A percentile compares a stretch with the other conserved stretches of the same genome.
Evolutionary conservation across 768 basidiomycete species (phyloP).

Genomic region (Leucocoprinus birnbaumii): DNA sequence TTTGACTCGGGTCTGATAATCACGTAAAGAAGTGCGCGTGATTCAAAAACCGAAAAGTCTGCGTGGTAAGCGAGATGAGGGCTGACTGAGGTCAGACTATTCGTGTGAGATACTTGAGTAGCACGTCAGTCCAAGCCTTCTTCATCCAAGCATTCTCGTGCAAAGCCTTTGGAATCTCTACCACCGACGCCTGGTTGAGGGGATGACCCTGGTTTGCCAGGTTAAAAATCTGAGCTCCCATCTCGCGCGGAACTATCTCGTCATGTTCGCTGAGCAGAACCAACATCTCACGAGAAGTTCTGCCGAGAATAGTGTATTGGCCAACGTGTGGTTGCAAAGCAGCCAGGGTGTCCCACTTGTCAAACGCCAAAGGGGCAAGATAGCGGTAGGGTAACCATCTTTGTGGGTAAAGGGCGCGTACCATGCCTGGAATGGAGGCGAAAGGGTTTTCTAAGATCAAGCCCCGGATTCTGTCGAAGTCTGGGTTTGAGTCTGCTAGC

Average conservation of each 20-base stretch:
- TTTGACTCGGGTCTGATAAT: background rate
- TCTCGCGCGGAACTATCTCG: slow-evolving; percentile 40
- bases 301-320: slow-evolving; percentile 10
- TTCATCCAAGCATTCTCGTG: slow-evolving; percentile 21
- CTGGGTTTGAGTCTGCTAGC: background rate
- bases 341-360: slow-evolving; percentile 42
- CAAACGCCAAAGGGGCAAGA: slow-evolving; percentile 39
- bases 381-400: slow-evolving; percentile 48
- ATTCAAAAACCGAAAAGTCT: background rate
- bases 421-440: slow-evolving; percentile 43
- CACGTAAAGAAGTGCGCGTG: background rate
- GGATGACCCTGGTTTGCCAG: background rate
- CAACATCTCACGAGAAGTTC: slow-evolving; percentile 24
- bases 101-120: slow-evolving; percentile 13
- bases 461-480: slow-evolving; percentile 24
- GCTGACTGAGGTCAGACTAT: background rate
- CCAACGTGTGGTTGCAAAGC: slow-evolving; percentile 19
- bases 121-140: slow-evolving; percentile 16
- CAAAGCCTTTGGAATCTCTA: slow-evolving; percentile 23
- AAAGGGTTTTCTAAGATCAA: slow-evolving; percentile 51
- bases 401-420: slow-evolving; percentile 43
- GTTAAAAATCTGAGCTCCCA: slow-evolving; percentile 27
- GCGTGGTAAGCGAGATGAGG: background rate
- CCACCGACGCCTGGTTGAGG: slow-evolving; percentile 7
- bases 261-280: slow-evolving; percentile 40